Conservation (phyloP, 768 basidiomycete species). For the Boletellus emodensis region DNA sequence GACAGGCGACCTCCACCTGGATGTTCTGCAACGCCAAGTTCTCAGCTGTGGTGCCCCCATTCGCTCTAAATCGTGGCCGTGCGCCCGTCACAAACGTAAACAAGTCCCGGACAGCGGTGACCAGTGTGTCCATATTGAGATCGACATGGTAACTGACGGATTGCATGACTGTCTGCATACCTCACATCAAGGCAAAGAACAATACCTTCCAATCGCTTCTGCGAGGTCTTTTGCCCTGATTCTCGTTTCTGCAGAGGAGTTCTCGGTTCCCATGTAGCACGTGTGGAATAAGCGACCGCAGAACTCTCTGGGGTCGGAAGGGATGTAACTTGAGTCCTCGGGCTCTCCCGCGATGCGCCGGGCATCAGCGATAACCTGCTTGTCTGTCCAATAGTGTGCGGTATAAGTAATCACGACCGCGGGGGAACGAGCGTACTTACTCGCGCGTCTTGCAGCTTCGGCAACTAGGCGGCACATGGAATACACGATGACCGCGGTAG, state of each 20-base stretch:
- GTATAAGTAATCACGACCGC: not conserved
- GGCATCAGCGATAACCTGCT: constrained; percentile 87
- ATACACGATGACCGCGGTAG: constrained; percentile 91
- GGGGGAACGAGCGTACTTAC: constrained; percentile 38
- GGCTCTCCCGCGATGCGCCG: constrained; percentile 84
- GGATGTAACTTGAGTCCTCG: constrained; percentile 76
- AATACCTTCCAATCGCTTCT: constrained; percentile 84
- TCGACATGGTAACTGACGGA: constrained; percentile 80
- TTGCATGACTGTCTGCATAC: not conserved
- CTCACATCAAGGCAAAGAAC: not conserved
- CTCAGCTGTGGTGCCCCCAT: constrained; percentile 84
- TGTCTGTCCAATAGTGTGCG: constrained; percentile 40
- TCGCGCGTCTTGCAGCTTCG: constrained; percentile 68
- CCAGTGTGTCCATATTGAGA: constrained; percentile 92
- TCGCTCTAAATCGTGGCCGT: constrained; percentile 72
- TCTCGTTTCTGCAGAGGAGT: constrained; percentile 85
- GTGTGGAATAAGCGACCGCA: constrained; percentile 88
- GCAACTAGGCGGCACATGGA: constrained; percentile 94
- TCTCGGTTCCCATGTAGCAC: constrained; percentile 99
- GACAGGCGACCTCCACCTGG: constrained; percentile 46
- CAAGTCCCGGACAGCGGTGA: constrained; percentile 76
- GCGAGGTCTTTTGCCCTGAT: constrained; percentile 82
- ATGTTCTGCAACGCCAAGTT: constrained; percentile 98
- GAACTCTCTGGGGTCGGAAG: constrained; percentile 85
- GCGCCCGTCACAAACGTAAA: constrained; percentile 79